Base-by-base conservation (phyloP, 768 basidiomycete species). In the Rickenella mellea region DNA sequence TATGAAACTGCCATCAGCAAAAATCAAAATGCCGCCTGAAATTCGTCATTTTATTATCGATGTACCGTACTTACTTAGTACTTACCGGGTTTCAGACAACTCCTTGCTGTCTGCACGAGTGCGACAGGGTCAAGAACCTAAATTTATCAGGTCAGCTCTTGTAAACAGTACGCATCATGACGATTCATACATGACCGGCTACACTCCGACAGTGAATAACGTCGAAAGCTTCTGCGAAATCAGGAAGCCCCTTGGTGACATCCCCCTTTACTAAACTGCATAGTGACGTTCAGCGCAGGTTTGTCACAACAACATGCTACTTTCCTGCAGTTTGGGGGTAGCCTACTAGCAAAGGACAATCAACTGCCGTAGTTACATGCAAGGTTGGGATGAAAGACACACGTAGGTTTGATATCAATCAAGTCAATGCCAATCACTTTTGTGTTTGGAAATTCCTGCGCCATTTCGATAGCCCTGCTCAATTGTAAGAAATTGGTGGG, bases 121-220 rank as follows among this genome's bases (percentile, higher is more conserved):
- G 19, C 33, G 19, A 36, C 33, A 4, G 33, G 19, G 24, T 36
- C 33, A 4, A 22, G 19, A 10, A 36, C 33, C 33, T 36, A 6
- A 15, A 3, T 4, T 10, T 17, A 17, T 7, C 6, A n/a, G n/a
- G n/a, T n/a, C n/a, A n/a, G n/a, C n/a, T n/a, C n/a, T n/a, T n/a
- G n/a, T n/a, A n/a, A n/a, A n/a, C n/a, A n/a, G n/a, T n/a, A n/a
- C n/a, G n/a, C n/a, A n/a, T n/a, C n/a, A n/a, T n/a, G n/a, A n/a
- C n/a, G n/a, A n/a, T n/a, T n/a, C n/a, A n/a, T 30, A 56, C 58
- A 47, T 56, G 52, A 32, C 51, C 52, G 17, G 50, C 48, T 17
- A 58, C 51, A 45, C 50, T 51, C 6, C 59, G 57, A 44, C 54
- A 54, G 47, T 60, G 57, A 10, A 59, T 43, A 29, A 60, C 42